Evolutionary conservation across 2,329 filamentous ascomycete genomes (phyloP).

Genomic region (Colletotrichum tropicicola): DNA sequence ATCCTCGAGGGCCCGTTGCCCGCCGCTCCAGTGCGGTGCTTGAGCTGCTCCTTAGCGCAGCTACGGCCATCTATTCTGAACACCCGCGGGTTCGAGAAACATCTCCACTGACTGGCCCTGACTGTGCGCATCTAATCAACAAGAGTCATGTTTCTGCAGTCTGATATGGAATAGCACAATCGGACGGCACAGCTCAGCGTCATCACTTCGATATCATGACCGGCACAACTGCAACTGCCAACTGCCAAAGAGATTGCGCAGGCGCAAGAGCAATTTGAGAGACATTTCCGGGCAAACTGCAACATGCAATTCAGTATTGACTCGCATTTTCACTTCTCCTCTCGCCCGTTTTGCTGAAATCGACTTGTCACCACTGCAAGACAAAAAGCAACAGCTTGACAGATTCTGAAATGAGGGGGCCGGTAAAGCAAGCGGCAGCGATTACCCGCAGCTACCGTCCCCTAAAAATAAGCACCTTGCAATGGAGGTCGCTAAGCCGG

Average conservation of each 20-base stretch:
- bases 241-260: background rate
- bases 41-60: background rate
- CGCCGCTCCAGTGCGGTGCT: background rate
- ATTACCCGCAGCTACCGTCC: constrained; percentile 19
- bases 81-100: constrained; percentile 5
- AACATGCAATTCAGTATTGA: background rate
- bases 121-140: constrained; percentile 11
- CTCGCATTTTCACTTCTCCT: background rate
- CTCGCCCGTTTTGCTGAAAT: background rate
- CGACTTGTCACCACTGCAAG: background rate
- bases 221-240: background rate
- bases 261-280: background rate
- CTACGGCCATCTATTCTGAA: constrained; percentile 2
- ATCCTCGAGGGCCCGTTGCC: too few species aligned
- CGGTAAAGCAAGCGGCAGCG: constrained; percentile 16
- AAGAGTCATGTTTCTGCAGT: constrained; percentile 14
- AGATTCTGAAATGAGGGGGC: background rate
- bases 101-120: constrained; percentile 4
- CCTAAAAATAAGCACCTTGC: constrained; percentile 23
- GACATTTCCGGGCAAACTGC: background rate
- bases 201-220: background rate
- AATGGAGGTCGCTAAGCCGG: constrained; percentile 2
- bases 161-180: background rate
- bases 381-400: constrained; percentile 10
- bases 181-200: background rate